phyloP scores from a whole-genome alignment of 2,329 filamentous ascomycete genomes.

The Didymella sp. region DNA sequence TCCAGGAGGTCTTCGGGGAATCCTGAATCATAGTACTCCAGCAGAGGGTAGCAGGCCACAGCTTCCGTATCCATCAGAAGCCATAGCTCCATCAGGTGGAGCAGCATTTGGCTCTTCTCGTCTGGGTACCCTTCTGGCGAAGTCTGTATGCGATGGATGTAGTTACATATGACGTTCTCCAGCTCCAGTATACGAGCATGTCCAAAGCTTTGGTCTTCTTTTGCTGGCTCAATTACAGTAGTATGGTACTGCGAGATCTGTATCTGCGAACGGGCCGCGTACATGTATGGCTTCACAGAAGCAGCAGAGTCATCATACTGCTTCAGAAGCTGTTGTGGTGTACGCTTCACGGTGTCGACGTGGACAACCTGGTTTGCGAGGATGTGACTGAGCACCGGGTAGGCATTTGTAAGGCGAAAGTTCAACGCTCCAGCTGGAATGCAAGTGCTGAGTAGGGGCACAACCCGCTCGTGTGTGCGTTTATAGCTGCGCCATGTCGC shows the following conservation, averaged over 20 bases:
- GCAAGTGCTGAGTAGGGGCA: constrained; percentile 53
- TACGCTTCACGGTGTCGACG: not conserved
- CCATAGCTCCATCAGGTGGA: constrained; percentile 67
- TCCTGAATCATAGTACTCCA: constrained; percentile 60
- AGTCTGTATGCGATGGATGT: constrained; percentile 11
- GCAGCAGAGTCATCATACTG: constrained; percentile 23
- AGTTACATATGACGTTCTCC: constrained; percentile 50
- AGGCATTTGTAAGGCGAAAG: constrained; percentile 34
- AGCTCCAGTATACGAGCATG: constrained; percentile 32
- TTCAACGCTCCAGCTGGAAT: constrained; percentile 36
- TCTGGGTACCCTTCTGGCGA: constrained; percentile 57
- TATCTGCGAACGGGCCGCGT: constrained; percentile 28
- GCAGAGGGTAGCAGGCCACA: constrained; percentile 53
- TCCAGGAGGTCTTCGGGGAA: constrained; percentile 62
- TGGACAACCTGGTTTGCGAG: constrained; percentile 1
- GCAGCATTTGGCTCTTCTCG: constrained; percentile 60
- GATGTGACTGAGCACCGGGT: constrained; percentile 12
- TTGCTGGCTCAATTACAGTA: constrained; percentile 27
- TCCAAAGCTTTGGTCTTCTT: constrained; percentile 28
- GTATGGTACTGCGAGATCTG: constrained; percentile 31
- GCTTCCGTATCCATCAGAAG: constrained; percentile 61
- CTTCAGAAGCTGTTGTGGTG: constrained; percentile 23
- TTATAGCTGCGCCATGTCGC: constrained; percentile 32
- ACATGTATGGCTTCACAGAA: constrained; percentile 25
- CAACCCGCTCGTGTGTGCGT: constrained; percentile 40